These are phyloP conservation scores for Skeletonema costatum DNA, from an alignment of 108 stramenopile genomes.

Conservation along the genomic window DNA sequence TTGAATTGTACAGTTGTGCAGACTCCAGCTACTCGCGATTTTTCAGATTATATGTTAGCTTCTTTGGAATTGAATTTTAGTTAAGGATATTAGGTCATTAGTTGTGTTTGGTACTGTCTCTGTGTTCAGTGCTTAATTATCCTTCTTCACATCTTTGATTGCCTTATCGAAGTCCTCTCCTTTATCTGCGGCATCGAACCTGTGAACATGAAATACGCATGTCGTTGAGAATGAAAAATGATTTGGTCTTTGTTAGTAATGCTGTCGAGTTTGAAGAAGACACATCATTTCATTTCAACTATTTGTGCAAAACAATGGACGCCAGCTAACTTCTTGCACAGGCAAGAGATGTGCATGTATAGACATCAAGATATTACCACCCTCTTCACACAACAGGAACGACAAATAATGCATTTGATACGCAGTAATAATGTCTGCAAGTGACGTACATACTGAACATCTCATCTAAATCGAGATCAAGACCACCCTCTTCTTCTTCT, in stretches of 20 bases:
- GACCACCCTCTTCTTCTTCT: conserved; percentile 73
- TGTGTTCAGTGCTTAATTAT: conserved; percentile 32
- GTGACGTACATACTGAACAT: conserved; percentile 79
- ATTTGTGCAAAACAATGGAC: not conserved
- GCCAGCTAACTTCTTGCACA: too few species aligned
- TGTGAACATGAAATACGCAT: conserved; percentile 11
- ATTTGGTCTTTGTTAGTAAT: not conserved
- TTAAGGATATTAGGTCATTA: not conserved
- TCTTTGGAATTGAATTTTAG: not conserved
- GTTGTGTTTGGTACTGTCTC: not conserved
- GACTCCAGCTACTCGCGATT: not conserved
- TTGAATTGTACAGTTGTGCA: not conserved
- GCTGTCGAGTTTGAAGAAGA: not conserved
- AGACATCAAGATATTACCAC: not conserved
- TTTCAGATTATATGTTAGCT: not conserved
- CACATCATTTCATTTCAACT: not conserved
- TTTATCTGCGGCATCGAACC: conserved; percentile 89
- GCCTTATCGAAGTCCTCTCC: conserved; percentile 82
- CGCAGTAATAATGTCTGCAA: not conserved
- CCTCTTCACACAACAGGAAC: not conserved
- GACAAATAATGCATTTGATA: not conserved
- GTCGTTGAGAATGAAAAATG: not conserved
- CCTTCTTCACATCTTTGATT: conserved; percentile 74
- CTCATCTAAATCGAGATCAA: conserved; percentile 84
- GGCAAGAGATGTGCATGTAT: too few species aligned